These are phyloP conservation scores for Dictyostelium brefeldianum DNA, from an alignment of 78 protist species.

Conservation along the genomic window DNA sequence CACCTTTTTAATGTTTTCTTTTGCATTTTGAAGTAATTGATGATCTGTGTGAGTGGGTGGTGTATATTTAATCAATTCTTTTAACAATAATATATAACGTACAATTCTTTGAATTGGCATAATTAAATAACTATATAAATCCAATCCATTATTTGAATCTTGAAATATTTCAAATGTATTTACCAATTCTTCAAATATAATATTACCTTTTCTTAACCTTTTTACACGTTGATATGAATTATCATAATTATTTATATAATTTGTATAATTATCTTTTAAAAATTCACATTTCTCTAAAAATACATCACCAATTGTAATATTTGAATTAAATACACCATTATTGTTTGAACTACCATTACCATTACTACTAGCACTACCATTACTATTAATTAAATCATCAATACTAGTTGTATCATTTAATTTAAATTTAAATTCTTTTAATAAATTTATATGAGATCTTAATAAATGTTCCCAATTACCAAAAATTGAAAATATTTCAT, in stretches of 20 bases:
- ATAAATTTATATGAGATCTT: conserved; percentile 17
- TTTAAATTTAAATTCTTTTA: conserved; percentile 50
- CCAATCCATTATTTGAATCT: conserved; percentile 68
- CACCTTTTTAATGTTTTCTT: conserved; percentile 49
- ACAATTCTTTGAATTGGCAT: conserved; percentile 81
- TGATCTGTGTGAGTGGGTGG: conserved; percentile 53
- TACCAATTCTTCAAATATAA: conserved; percentile 50
- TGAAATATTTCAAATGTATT: conserved; percentile 71
- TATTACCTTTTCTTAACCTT: conserved; percentile 62
- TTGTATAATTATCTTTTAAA: conserved; percentile 54
- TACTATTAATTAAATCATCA: neutral
- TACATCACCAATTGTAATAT: conserved; percentile 68
- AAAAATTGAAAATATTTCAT: conserved; percentile 69
- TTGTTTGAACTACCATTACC: neutral
- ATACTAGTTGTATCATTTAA: neutral
- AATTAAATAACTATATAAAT: conserved; percentile 61
- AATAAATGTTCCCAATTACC: conserved; percentile 78
- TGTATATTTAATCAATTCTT: conserved; percentile 72
- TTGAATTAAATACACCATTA: conserved; percentile 11
- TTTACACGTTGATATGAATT: conserved; percentile 63
- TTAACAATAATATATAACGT: conserved; percentile 54
- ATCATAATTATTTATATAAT: conserved; percentile 72
- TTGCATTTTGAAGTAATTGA: conserved; percentile 30
- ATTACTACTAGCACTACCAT: neutral
- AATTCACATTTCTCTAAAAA: conserved; percentile 73